Conservation (phyloP, 345 rosid species). For the Draba incana region DNA sequence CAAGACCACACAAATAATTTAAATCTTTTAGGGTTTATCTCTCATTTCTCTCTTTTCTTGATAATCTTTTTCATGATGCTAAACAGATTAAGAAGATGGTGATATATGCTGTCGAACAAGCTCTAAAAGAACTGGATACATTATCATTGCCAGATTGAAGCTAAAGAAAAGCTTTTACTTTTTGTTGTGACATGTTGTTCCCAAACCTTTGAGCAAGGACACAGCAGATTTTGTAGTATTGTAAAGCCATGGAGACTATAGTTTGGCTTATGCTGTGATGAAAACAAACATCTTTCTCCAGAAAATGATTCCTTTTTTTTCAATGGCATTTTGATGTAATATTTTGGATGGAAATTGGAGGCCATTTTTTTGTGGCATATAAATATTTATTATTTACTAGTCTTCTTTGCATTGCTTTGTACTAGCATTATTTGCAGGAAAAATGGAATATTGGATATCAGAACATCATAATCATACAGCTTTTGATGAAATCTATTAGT, state of each 20-base stretch:
- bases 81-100: constrained; percentile 43
- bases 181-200: constrained; percentile 13
- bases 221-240: constrained; percentile 14
- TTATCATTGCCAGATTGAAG: constrained; percentile 6
- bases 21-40: background rate
- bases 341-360: background rate
- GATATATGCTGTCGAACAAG: constrained; percentile 35
- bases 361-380: constrained; percentile 9
- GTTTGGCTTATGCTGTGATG: constrained; percentile 19
- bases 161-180: background rate
- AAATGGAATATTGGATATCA: background rate
- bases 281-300: background rate
- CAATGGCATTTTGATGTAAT: constrained; percentile 14
- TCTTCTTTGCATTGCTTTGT: constrained; percentile 1
- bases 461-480: background rate
- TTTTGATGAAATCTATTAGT: no score
- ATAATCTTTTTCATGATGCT: background rate
- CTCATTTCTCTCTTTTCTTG: background rate
- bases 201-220: background rate
- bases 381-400: background rate
- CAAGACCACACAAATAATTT: no score
- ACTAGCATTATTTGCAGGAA: background rate
- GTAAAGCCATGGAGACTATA: constrained; percentile 20
- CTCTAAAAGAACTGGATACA: constrained; percentile 37
- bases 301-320: constrained; percentile 10